These are phyloP conservation scores for Penicillium crystallinum DNA, from an alignment of 495 filamentous ascomycete species.

Conservation along the genomic window DNA sequence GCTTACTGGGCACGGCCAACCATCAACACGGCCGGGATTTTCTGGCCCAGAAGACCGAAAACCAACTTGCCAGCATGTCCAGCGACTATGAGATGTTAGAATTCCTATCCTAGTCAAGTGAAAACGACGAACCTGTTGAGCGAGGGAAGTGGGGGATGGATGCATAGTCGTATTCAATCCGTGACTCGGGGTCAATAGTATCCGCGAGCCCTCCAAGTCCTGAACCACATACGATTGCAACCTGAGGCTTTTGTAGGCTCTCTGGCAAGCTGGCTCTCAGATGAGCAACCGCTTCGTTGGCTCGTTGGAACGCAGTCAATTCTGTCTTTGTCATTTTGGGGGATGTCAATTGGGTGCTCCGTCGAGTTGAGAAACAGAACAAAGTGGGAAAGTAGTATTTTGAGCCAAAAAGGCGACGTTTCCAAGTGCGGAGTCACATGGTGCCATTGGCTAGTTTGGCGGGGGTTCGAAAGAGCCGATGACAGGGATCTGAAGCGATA, in stretches of 20 bases:
- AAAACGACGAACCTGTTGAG: constrained; percentile 51
- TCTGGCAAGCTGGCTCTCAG: constrained; percentile 39
- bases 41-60: constrained; percentile 57
- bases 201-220: constrained; percentile 64
- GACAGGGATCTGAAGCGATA: neutral
- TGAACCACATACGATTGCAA: constrained; percentile 72
- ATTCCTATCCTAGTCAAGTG: neutral
- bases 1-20: constrained; percentile 71
- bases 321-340: constrained; percentile 13
- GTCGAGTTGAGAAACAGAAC: neutral
- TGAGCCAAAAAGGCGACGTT: neutral
- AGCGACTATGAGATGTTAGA: constrained; percentile 38
- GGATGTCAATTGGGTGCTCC: neutral
- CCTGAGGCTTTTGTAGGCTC: constrained; percentile 46
- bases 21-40: constrained; percentile 62
- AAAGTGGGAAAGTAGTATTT: neutral
- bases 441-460: constrained; percentile 7
- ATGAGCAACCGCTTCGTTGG: constrained; percentile 35
- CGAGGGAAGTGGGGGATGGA: constrained; percentile 63
- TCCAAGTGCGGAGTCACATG: constrained; percentile 9
- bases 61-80: constrained; percentile 74
- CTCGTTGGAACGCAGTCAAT: constrained; percentile 27
- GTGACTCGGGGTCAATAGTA: constrained; percentile 48
- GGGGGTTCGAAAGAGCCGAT: neutral
- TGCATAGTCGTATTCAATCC: constrained; percentile 55